These are phyloP conservation scores for Aspergillus mulundensis DNA, from an alignment of 495 filamentous ascomycete genomes.

Conservation along the genomic window DNA sequence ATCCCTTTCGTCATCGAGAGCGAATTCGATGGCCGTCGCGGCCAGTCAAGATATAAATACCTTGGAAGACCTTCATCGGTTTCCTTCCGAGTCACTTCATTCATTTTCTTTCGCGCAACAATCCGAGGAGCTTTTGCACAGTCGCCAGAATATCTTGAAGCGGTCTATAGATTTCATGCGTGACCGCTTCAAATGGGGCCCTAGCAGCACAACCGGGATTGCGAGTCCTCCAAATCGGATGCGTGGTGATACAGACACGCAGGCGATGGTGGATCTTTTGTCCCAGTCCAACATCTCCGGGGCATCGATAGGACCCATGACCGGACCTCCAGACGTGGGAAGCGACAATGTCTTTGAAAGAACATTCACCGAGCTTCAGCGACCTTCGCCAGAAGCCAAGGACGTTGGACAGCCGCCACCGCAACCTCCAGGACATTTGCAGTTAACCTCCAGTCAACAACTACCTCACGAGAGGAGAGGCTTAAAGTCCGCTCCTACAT, in stretches of 20 bases:
- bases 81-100: constrained; percentile 93
- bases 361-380: constrained; percentile 53
- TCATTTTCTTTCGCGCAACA: constrained; percentile 98
- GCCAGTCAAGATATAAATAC: constrained; percentile 64
- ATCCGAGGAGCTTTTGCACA: constrained; percentile 86
- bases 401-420: constrained; percentile 24
- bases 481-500: constrained; percentile 36
- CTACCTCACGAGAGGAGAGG: constrained; percentile 30
- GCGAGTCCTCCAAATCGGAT: constrained; percentile 77
- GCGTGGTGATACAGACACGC: constrained; percentile 78
- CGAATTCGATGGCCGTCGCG: constrained; percentile 53
- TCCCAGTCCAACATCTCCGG: constrained; percentile 71
- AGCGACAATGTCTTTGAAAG: constrained; percentile 77
- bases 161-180: constrained; percentile 96
- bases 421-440: constrained; percentile 17
- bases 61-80: constrained; percentile 83
- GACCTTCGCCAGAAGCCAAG: constrained; percentile 12
- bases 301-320: constrained; percentile 57
- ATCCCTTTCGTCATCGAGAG: constrained; percentile 48
- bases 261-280: constrained; percentile 86
- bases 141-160: constrained; percentile 87
- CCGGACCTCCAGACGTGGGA: constrained; percentile 66
- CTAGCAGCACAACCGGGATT: constrained; percentile 58
- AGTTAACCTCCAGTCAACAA: constrained; percentile 29
- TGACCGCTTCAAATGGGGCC: constrained; percentile 82